phyloP scores from a whole-genome alignment of 352 stramenopile genomes.

The Globisporangium polare region DNA sequence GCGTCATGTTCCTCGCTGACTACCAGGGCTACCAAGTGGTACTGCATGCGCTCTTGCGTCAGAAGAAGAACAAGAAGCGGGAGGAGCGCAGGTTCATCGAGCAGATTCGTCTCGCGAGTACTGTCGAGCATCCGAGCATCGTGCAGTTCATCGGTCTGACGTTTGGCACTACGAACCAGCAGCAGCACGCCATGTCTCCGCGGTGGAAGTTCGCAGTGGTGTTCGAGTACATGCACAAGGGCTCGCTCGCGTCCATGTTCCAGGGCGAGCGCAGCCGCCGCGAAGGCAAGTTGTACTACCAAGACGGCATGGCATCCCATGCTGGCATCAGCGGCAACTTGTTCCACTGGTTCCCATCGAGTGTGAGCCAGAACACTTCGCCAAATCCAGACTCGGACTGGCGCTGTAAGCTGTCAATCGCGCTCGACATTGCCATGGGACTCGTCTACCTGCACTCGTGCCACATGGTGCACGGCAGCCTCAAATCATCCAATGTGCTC shows the following conservation, averaged over 20 bases:
- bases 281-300: slow-evolving; percentile 49
- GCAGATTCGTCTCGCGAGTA: slow-evolving; percentile 58
- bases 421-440: slow-evolving; percentile 75
- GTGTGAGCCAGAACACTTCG: slow-evolving; percentile 19
- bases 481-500: slow-evolving; percentile 63
- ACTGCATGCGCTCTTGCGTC: slow-evolving; percentile 50
- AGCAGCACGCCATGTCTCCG: slow-evolving; percentile 12
- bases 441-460: slow-evolving; percentile 71
- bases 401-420: slow-evolving; percentile 74
- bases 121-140: slow-evolving; percentile 60
- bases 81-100: slow-evolving; percentile 58
- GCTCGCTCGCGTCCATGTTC: slow-evolving; percentile 59
- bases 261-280: slow-evolving; percentile 47
- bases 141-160: slow-evolving; percentile 81
- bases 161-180: slow-evolving; percentile 37
- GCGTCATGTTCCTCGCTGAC: slow-evolving; percentile 49
- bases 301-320: slow-evolving; percentile 18
- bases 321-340: slow-evolving; percentile 31
- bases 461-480: slow-evolving; percentile 52
- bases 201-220: slow-evolving; percentile 66
- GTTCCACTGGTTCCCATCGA: slow-evolving; percentile 52
- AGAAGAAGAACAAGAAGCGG: slow-evolving; percentile 33
- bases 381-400: slow-evolving; percentile 46
- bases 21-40: slow-evolving; percentile 73
- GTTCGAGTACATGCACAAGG: slow-evolving; percentile 74